Evolutionary conservation across 805 yeast genomes (phyloP).

Genomic region (Metschnikowia colocasiae): DNA sequence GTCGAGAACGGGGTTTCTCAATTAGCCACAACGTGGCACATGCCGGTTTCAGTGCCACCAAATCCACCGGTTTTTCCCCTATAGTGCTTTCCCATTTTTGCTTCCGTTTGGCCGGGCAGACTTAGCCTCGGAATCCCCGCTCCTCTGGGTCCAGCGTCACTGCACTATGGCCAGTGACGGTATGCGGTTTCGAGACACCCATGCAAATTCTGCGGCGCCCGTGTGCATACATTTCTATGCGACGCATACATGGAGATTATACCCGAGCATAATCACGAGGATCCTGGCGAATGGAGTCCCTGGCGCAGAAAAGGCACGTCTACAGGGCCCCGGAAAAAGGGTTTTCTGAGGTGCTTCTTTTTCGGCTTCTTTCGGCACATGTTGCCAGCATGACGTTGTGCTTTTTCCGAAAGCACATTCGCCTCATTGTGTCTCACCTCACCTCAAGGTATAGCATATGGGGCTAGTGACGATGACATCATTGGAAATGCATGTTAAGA

Average conservation of each 20-base stretch:
- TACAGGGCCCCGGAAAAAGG: too few relatives aligned
- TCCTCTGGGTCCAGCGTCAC: too few relatives aligned
- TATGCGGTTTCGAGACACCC: neutral
- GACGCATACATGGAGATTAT: neutral
- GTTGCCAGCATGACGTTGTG: too few relatives aligned
- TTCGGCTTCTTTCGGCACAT: too few relatives aligned
- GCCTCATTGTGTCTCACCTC: neutral
- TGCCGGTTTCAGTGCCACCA: neutral
- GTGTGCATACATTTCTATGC: neutral
- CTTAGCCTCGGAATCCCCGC: neutral
- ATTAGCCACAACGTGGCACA: neutral
- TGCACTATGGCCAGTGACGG: neutral
- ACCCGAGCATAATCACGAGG: neutral
- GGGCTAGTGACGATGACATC: slow-evolving; percentile 1
- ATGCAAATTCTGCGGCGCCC: neutral
- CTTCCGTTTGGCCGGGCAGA: neutral
- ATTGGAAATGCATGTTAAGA: neutral
- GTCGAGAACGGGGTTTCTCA: neutral
- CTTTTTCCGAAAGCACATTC: neutral
- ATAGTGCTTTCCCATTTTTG: neutral
- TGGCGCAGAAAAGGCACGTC: too few relatives aligned
- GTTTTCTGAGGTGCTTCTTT: too few relatives aligned
- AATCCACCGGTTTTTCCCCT: neutral
- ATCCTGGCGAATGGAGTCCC: neutral
- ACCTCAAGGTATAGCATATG: neutral